Evolutionary conservation across 208 protist species (phyloP).

Genomic region (Spongospora subterranea): DNA sequence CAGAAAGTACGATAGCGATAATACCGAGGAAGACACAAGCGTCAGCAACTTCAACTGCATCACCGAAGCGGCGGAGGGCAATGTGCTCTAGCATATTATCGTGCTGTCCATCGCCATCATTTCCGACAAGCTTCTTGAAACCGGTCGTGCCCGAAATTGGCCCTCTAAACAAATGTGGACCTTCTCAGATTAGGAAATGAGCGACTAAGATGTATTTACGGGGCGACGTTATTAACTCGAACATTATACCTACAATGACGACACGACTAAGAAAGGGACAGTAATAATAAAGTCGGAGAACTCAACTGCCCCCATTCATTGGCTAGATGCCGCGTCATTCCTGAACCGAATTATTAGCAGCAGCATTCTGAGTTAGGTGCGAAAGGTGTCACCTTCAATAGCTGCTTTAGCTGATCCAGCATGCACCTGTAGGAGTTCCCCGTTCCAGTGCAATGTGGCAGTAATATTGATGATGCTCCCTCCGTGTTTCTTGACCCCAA

Average conservation of each 20-base stretch:
- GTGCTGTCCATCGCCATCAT: neutral
- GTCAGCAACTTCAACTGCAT: neutral
- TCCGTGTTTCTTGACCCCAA: neutral
- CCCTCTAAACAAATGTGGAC: neutral
- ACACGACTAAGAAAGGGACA: neutral
- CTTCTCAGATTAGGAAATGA: neutral
- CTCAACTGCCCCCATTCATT: constrained; percentile 35
- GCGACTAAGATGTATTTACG: neutral
- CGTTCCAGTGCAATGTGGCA: constrained; percentile 54
- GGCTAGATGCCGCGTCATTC: constrained; percentile 42
- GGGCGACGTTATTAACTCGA: constrained; percentile 40
- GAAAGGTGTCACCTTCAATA: neutral
- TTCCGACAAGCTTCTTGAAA: constrained; percentile 8
- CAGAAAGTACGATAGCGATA: neutral
- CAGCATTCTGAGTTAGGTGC: neutral
- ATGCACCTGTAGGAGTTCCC: constrained; percentile 9
- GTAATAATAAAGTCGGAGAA: neutral
- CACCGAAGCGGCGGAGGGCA: neutral
- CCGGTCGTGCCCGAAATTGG: neutral
- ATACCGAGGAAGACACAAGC: neutral
- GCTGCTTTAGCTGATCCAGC: constrained; percentile 40
- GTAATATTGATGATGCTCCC: constrained; percentile 50
- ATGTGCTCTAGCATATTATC: neutral
- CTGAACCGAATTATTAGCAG: neutral
- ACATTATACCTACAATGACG: neutral